Base-by-base conservation (phyloP, 1,284 basidiomycete species). In the Trichosporon sp. region DNA sequence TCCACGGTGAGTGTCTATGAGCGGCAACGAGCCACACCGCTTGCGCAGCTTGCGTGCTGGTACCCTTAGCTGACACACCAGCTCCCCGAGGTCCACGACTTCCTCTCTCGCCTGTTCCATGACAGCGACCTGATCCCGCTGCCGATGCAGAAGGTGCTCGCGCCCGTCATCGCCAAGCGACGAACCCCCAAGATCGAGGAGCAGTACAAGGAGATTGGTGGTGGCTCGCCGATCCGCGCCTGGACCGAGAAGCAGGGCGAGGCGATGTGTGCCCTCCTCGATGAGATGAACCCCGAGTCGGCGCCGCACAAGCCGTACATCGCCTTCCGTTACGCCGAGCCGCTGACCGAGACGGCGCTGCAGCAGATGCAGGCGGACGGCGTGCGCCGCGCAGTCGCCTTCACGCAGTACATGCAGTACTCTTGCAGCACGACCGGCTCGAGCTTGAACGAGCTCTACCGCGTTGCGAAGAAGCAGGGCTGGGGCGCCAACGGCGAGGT, bases 321-420 rank as follows among this genome's bases (percentile, higher is more conserved):
- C 70, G 92, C 92, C 25, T 97, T 97, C 82, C 88, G 94, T 67
- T 95, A 99, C 78, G 94, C 92, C 21, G 84, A 86, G 49, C 96
- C 95, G 1, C 82, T 98, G 64, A 97, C 95, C 33, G 88, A 91
- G 71, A 88, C 88, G 72, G 89, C 90, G 25, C 85, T 92, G 21
- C 85, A 84, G 62, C 87, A 92, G 79, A 90, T 99, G 89, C 88
- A 87, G 79, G 85, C 83, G 59, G 96, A 99, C 76, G 93, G 95
- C 21, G 93, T 99, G 34, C 89, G 85, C 75, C 85, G 95, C 62
- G 96, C 95, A 0, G 85, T 99, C 25, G 96, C 95, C 21, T 99
- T 99, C 82, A 93, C 92, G 2, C 96, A 99, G 81, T 99, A 99
- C 78, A 96, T 96, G 1, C 96, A 99, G 80, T 99, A 99, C 82